Conservation (phyloP, 352 stramenopile species). For the Phytophthora cactorum region DNA sequence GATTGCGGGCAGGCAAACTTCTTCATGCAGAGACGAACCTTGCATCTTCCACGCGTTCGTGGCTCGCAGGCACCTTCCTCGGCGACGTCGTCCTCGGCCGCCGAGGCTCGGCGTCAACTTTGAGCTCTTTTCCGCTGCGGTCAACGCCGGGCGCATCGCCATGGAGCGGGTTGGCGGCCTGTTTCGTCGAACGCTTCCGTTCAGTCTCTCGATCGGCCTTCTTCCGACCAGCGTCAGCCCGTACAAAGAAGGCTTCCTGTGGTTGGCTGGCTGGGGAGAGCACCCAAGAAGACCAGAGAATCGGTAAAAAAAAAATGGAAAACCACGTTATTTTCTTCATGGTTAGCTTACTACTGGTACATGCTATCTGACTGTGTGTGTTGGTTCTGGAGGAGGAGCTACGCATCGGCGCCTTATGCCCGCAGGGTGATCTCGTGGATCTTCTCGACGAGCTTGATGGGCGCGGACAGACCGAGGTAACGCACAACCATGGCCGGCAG, state of each 20-base stretch:
- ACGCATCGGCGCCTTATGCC: slow-evolving; percentile 24
- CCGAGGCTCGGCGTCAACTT: neutral
- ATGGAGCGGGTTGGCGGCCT: slow-evolving; percentile 5
- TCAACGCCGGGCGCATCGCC: slow-evolving; percentile 5
- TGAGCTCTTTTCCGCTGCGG: neutral
- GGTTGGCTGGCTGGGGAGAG: neutral
- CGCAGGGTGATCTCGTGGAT: slow-evolving; percentile 50
- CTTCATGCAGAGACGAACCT: neutral
- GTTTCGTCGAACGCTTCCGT: slow-evolving; percentile 19
- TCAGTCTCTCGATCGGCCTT: slow-evolving; percentile 29
- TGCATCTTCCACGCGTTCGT: neutral
- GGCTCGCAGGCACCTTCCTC: neutral
- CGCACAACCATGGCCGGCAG: slow-evolving; percentile 74
- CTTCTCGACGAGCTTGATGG: slow-evolving; percentile 87
- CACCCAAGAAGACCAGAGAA: neutral
- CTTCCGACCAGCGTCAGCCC: slow-evolving; percentile 22
- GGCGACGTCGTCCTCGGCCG: neutral
- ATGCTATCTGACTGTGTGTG: slow-evolving; percentile 29
- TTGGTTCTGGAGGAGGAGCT: slow-evolving; percentile 15
- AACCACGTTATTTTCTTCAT: slow-evolving; percentile 21
- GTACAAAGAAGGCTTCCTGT: neutral
- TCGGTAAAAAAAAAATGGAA: slow-evolving; percentile 4
- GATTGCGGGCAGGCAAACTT: neutral
- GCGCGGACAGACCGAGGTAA: slow-evolving; percentile 75
- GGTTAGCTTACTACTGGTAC: slow-evolving; percentile 37